These are phyloP conservation scores for Apocynum venetum DNA, from an alignment of 257 asterid genomes.

Conservation along the genomic window DNA sequence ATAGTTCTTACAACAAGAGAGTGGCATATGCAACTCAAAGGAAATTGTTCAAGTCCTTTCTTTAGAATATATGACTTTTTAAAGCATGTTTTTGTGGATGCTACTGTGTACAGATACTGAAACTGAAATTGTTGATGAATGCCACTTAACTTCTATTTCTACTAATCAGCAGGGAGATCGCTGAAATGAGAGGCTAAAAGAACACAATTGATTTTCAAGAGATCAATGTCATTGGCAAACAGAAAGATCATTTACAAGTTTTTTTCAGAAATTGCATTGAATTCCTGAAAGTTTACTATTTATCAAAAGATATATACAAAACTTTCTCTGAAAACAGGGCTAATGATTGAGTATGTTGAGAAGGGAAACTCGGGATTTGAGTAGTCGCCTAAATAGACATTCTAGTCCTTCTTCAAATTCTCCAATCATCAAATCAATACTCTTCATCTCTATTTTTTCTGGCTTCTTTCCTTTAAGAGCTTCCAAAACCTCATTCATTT, in stretches of 20 bases:
- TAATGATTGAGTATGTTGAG: conserved; percentile 13
- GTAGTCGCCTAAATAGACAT: conserved; percentile 7
- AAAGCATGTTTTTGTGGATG: too few species aligned
- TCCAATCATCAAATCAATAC: conserved; percentile 8
- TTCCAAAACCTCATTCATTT: not conserved
- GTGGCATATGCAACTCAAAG: too few species aligned
- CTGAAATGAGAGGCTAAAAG: not conserved
- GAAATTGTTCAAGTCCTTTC: not conserved
- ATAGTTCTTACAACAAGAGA: not conserved
- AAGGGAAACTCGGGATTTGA: conserved; percentile 17
- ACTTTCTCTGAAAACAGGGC: not conserved
- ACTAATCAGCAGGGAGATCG: not conserved
- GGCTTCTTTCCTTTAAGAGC: not conserved
- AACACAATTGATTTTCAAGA: not conserved
- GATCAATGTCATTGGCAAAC: not conserved
- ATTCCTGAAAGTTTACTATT: not conserved
- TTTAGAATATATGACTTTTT: not conserved
- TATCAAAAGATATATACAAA: not conserved
- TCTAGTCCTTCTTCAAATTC: conserved; percentile 19
- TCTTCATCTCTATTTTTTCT: not conserved
- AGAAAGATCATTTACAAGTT: not conserved
- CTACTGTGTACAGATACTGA: not conserved
- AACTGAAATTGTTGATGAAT: not conserved
- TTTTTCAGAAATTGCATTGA: not conserved
- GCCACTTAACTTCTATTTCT: not conserved